These are phyloP conservation scores for Chaetomium strumarium DNA, from an alignment of 2,329 filamentous ascomycete genomes.

Conservation along the genomic window DNA sequence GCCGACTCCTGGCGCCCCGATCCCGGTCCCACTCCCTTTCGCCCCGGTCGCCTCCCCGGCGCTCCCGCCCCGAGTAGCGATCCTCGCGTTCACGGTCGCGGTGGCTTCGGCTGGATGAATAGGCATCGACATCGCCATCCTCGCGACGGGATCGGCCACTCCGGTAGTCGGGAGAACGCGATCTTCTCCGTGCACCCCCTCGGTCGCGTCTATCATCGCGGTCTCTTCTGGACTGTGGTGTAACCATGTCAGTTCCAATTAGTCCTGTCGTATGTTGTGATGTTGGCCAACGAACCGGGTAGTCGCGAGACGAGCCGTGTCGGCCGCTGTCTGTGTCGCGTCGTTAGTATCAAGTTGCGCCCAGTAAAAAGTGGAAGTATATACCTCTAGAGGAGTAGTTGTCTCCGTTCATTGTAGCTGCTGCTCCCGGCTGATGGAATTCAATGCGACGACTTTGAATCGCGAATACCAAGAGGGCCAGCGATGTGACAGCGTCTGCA, in stretches of 20 bases:
- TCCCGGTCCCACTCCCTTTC: constrained; percentile 77
- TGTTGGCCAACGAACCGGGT: constrained; percentile 39
- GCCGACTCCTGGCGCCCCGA: constrained; percentile 47
- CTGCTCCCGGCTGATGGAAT: constrained; percentile 2
- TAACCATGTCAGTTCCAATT: no score
- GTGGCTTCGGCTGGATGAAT: constrained; percentile 89
- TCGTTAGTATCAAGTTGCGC: constrained; percentile 25
- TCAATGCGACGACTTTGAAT: constrained; percentile 13
- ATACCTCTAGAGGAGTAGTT: constrained; percentile 73
- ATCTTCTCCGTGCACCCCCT: constrained; percentile 61
- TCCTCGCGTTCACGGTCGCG: constrained; percentile 92
- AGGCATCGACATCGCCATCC: constrained; percentile 67
- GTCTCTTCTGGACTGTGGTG: constrained; percentile 28
- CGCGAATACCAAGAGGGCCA: neutral
- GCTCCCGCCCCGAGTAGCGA: constrained; percentile 68
- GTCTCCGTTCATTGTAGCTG: constrained; percentile 69
- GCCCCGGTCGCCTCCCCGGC: constrained; percentile 42
- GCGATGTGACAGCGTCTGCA: constrained; percentile 6
- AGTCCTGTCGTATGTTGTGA: no score
- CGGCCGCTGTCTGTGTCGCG: constrained; percentile 39
- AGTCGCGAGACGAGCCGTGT: constrained; percentile 49
- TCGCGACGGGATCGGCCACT: constrained; percentile 64
- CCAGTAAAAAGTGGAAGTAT: constrained; percentile 23
- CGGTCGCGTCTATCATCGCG: constrained; percentile 32
- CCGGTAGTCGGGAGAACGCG: constrained; percentile 68